phyloP scores from a whole-genome alignment of 768 basidiomycete species.

The Boletus insuetus region DNA sequence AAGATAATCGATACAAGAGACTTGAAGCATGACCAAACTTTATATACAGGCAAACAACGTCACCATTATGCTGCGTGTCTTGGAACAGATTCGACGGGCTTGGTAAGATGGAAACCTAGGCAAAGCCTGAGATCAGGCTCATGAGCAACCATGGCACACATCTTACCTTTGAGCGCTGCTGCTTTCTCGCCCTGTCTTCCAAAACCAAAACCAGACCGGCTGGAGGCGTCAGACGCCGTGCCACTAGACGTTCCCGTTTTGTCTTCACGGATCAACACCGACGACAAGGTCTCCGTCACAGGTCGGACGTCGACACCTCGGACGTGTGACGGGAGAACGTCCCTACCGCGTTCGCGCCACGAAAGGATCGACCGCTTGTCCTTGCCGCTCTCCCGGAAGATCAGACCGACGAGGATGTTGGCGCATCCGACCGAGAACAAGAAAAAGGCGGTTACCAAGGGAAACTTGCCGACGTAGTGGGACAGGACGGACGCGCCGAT shows the following conservation, averaged over 20 bases:
- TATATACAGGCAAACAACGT: neutral
- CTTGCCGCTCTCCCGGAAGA: constrained; percentile 72
- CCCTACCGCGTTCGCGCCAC: constrained; percentile 60
- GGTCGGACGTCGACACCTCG: constrained; percentile 24
- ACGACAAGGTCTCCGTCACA: constrained; percentile 12
- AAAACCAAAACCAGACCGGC: constrained; percentile 63
- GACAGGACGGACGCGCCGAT: no score
- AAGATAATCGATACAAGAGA: constrained; percentile 1
- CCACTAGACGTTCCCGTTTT: constrained; percentile 2
- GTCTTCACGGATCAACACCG: constrained; percentile 9
- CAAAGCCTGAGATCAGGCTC: neutral
- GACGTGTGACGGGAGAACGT: constrained; percentile 48
- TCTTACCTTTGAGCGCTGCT: constrained; percentile 59
- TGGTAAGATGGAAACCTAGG: constrained; percentile 55
- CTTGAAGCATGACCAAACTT: neutral
- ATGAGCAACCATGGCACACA: no score
- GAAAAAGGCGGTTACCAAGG: constrained; percentile 84
- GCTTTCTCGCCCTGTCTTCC: constrained; percentile 79
- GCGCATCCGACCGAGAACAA: constrained; percentile 79
- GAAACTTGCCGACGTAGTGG: constrained; percentile 78
- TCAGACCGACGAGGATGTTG: constrained; percentile 78
- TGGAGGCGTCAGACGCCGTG: constrained; percentile 18
- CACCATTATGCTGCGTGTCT: constrained; percentile 34
- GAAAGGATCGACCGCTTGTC: constrained; percentile 61
- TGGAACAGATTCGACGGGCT: constrained; percentile 56